A percentile compares a stretch with the other conserved stretches of the same genome.
Conservation (phyloP, 179 eudicot genomes). For the Amaranthus tricolor region DNA sequence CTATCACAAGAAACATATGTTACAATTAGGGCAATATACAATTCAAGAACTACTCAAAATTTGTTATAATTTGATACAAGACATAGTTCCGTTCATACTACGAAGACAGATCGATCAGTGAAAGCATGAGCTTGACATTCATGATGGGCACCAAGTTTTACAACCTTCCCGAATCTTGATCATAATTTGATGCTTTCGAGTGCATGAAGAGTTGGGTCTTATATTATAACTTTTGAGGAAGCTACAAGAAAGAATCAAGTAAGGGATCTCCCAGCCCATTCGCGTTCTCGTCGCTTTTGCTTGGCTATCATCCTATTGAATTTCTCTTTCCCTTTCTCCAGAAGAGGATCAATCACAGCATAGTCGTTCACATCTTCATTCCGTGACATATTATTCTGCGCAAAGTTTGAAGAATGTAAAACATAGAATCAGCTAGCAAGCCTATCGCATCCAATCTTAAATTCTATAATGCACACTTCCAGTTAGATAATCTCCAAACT, state of each 20-base stretch:
- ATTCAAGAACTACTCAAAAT: slow-evolving; percentile 3
- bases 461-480: neutral
- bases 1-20: neutral
- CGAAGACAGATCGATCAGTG: no score
- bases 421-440: neutral
- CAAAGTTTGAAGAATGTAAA: slow-evolving; percentile 1
- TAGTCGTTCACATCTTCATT: slow-evolving; percentile 73
- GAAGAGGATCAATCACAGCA: slow-evolving; percentile 78
- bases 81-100: neutral
- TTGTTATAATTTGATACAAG: neutral
- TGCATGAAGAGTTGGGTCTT: no score
- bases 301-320: slow-evolving; percentile 87
- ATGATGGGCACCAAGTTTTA: no score
- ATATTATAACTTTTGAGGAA: neutral
- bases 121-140: neutral
- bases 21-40: neutral
- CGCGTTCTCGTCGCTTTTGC: slow-evolving; percentile 80
- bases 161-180: no score
- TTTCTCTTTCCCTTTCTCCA: slow-evolving; percentile 90
- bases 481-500: neutral
- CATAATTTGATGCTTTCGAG: no score
- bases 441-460: neutral
- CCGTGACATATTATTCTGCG: slow-evolving; percentile 77
- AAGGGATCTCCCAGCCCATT: slow-evolving; percentile 97
- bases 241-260: slow-evolving; percentile 38